Conservation (phyloP, 768 basidiomycete genomes). For the Daedaleopsis sinensis region DNA sequence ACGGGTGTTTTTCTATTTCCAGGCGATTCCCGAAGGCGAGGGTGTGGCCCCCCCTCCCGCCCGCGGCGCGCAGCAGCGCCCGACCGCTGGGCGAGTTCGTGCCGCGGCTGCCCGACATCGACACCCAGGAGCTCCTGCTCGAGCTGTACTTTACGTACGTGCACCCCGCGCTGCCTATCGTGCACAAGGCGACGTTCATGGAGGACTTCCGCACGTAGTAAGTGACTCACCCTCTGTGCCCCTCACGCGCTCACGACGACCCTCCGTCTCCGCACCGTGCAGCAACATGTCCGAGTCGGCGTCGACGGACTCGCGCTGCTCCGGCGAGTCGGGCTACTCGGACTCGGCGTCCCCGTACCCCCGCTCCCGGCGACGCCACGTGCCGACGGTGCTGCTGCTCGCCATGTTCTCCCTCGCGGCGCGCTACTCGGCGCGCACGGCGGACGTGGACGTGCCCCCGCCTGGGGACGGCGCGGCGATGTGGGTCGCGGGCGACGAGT, state of each 20-base stretch:
- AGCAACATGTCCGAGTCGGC: slow-evolving; percentile 20
- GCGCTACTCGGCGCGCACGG: slow-evolving; percentile 53
- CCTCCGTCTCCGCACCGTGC: no score
- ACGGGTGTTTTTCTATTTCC: slow-evolving; percentile 3
- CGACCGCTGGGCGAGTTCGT: slow-evolving; percentile 41
- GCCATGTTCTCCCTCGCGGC: slow-evolving; percentile 86
- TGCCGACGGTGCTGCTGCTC: slow-evolving; percentile 71
- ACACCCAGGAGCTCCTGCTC: slow-evolving; percentile 68
- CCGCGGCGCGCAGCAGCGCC: slow-evolving; percentile 25
- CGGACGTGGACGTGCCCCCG: slow-evolving; percentile 31
- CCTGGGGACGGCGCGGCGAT: slow-evolving; percentile 55
- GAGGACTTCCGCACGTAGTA: slow-evolving; percentile 52
- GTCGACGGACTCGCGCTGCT: slow-evolving; percentile 35
- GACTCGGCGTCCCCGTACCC: slow-evolving; percentile 24
- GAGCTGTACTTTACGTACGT: slow-evolving; percentile 82
- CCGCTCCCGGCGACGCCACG: slow-evolving; percentile 41
- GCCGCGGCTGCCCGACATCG: slow-evolving; percentile 54
- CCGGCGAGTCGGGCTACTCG: slow-evolving; percentile 31
- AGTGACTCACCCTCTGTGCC: slow-evolving; percentile 10
- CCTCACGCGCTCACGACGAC: neutral
- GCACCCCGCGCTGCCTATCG: slow-evolving; percentile 76
- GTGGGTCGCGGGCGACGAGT: slow-evolving; percentile 83
- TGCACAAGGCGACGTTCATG: slow-evolving; percentile 73
- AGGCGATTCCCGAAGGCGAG: slow-evolving; percentile 87
- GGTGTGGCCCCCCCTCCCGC: slow-evolving; percentile 77